Evolutionary conservation across 495 filamentous ascomycete species (phyloP).

Genomic region (Talaromyces adpressus): DNA sequence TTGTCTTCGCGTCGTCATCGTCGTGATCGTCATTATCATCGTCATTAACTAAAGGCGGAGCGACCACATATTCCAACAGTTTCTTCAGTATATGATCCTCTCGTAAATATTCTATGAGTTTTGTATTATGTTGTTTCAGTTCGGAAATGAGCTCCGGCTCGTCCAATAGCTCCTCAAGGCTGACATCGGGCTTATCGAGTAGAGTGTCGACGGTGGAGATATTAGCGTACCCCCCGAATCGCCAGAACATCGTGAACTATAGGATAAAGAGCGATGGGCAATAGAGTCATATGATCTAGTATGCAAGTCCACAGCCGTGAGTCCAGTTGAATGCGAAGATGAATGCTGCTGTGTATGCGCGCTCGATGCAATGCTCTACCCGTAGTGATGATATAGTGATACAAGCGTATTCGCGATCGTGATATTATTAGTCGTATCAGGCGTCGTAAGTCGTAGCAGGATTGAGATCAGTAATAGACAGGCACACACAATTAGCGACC

Average conservation of each 20-base stretch:
- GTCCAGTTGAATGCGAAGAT: not conserved
- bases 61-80: constrained; percentile 85
- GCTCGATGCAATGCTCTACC: constrained; percentile 1
- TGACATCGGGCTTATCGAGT: constrained; percentile 90
- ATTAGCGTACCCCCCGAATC: constrained; percentile 96
- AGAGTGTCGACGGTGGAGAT: constrained; percentile 93
- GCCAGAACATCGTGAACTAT: constrained; percentile 87
- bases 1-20: constrained; percentile 42
- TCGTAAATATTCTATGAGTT: constrained; percentile 92
- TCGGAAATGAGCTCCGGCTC: constrained; percentile 95
- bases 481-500: constrained; percentile 9
- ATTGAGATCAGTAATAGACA: not conserved
- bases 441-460: constrained; percentile 9
- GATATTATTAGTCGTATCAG: constrained; percentile 8
- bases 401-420: constrained; percentile 2
- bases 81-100: constrained; percentile 80
- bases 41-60: constrained; percentile 57
- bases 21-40: constrained; percentile 57
- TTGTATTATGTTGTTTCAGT: constrained; percentile 95
- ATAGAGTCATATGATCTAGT: constrained; percentile 24
- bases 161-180: constrained; percentile 90
- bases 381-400: constrained; percentile 1
- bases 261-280: constrained; percentile 16
- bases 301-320: not conserved
- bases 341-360: not conserved